These are phyloP conservation scores for Cutaneotrichosporon sp. DNA, from an alignment of 1,284 basidiomycete genomes.

Conservation along the genomic window DNA sequence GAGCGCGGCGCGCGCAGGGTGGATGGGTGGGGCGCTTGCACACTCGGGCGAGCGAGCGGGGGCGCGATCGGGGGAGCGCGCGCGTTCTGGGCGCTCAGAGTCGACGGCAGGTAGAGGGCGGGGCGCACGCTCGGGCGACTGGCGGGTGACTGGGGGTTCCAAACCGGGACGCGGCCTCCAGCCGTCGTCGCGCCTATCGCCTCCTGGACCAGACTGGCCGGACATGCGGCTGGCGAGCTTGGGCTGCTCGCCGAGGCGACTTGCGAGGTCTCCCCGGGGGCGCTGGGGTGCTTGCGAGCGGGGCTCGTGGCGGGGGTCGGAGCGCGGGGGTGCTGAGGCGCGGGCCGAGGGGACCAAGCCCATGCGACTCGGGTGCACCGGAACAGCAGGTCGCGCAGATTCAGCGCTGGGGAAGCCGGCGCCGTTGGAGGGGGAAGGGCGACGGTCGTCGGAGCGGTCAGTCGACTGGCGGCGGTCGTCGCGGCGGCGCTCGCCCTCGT, in stretches of 20 bases:
- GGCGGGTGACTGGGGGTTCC: background rate
- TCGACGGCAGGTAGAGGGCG: too few species aligned
- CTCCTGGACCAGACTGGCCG: too few species aligned
- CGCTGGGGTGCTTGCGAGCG: background rate
- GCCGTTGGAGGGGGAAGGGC: too few species aligned
- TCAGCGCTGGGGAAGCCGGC: background rate
- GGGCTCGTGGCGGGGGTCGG: too few species aligned
- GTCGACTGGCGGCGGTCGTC: too few species aligned
- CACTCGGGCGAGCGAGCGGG: background rate
- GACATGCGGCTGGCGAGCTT: background rate
- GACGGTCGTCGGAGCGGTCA: too few species aligned
- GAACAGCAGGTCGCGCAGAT: background rate
- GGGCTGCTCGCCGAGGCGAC: slow-evolving; percentile 2
- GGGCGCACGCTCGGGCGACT: background rate
- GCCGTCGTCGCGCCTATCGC: background rate
- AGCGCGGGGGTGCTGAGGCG: background rate
- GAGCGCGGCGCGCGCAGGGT: background rate
- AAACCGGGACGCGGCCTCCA: background rate
- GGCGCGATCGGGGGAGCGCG: slow-evolving; percentile 1
- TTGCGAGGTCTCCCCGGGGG: background rate
- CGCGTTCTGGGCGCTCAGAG: background rate
- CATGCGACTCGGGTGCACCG: background rate
- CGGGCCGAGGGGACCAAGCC: background rate
- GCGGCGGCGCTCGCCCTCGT: background rate
- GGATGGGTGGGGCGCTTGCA: background rate